Evolutionary conservation across 768 basidiomycete genomes (phyloP), one percentile per base, ranked within the genome.

Genomic region (Scleroderma bovista): DNA sequence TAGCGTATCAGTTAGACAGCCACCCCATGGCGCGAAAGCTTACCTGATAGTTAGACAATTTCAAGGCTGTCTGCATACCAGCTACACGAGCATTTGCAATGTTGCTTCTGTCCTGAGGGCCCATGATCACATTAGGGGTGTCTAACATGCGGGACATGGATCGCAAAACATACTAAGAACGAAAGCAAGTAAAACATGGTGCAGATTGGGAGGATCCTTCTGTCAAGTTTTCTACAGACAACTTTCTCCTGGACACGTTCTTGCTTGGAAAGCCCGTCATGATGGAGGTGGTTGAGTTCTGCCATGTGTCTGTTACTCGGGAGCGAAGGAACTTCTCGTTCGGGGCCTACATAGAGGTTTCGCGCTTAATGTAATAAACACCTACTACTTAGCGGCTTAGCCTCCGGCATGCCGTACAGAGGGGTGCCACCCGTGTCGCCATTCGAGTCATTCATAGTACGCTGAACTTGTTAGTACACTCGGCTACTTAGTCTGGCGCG

Each of bases 61-160:
- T 66, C 42, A 85, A 60, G 42, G 79, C 73, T 17, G 62, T 73
- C 57, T 82, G 78, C 51, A 85, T 61, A 11, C 83, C 82, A 10
- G 81, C 82, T 6, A 83, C 72, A n/a, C 75, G 72, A 37, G 81
- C 83, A 52, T 83, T 83, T 24, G 74, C 75, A 34, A 83, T 67
- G 55, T 83, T 81, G 40, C 57, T 67, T 19, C 60, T 57, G 46
- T 77, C 47, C 79, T 66, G 20, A 47, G 38, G n/a, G 6, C 17
- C n/a, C 1, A 6, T n/a, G 32, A 8, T 33, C 32, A 8, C 15
- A 8, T 15, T 8, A 33, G 32, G 7, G 15, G n/a, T n/a, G n/a
- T n/a, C n/a, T n/a, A 33, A 33, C 32, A 7, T 8, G 32, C 8
- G 15, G 34, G 12, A 12, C 34, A 36, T 12, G 13, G n/a, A n/a